Conservation (phyloP, 805 yeast genomes). For the Ogataea allantospora region DNA sequence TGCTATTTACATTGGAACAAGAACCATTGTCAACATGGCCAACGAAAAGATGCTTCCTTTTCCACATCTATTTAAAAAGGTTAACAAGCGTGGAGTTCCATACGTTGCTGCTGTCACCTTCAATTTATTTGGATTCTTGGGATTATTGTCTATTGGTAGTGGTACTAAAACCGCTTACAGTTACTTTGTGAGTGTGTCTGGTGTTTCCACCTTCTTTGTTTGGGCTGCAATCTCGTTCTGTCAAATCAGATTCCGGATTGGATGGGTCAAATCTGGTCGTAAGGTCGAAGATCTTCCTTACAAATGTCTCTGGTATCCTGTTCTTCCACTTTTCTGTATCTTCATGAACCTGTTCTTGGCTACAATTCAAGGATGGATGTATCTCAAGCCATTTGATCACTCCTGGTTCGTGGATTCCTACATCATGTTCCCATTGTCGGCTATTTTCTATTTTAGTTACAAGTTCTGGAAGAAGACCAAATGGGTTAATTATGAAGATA, state of each 20-base stretch:
- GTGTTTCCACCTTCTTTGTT: constrained; percentile 65
- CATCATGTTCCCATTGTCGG: constrained; percentile 57
- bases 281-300: constrained; percentile 51
- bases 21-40: constrained; percentile 65
- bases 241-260: constrained; percentile 56
- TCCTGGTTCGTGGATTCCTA: constrained; percentile 58
- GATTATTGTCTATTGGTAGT: constrained; percentile 54
- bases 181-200: constrained; percentile 61
- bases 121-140: constrained; percentile 53
- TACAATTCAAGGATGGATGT: constrained; percentile 64
- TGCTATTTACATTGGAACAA: constrained; percentile 65
- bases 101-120: constrained; percentile 54
- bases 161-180: constrained; percentile 60
- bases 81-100: constrained; percentile 63
- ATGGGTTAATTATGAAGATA: constrained; percentile 30
- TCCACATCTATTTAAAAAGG: constrained; percentile 44
- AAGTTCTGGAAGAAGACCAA: constrained; percentile 29
- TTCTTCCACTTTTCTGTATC: constrained; percentile 48
- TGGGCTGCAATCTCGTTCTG: constrained; percentile 61
- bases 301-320: constrained; percentile 51
- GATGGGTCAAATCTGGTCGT: constrained; percentile 43
- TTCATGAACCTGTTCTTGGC: constrained; percentile 51
- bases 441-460: constrained; percentile 28
- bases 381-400: constrained; percentile 54
- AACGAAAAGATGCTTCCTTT: constrained; percentile 45